These are phyloP conservation scores for Daldinia loculata DNA, from an alignment of 495 filamentous ascomycete genomes.

Conservation along the genomic window DNA sequence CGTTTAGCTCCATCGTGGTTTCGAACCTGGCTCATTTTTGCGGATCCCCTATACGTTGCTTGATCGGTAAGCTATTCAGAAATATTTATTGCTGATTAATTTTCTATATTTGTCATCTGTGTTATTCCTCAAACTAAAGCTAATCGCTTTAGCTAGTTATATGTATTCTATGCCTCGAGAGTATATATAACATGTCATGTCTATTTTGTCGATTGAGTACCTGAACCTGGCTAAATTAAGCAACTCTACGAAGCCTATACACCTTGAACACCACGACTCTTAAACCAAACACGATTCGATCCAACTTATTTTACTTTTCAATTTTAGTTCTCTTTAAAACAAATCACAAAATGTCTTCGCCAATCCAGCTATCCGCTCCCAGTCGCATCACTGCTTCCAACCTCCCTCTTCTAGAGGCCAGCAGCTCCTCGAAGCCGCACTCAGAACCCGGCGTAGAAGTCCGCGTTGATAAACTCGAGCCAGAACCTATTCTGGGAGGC, in stretches of 20 bases:
- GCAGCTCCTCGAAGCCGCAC: conserved; percentile 20
- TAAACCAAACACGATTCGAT: neutral
- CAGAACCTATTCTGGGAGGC: conserved; percentile 35
- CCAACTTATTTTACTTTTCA: neutral
- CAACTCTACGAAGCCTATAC: neutral
- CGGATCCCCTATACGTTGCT: conserved; percentile 2
- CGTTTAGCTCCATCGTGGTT: neutral
- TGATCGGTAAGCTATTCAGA: conserved; percentile 14
- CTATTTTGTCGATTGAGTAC: neutral
- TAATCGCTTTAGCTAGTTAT: conserved; percentile 4
- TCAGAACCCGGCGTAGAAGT: conserved; percentile 36
- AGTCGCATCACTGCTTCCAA: conserved; percentile 42
- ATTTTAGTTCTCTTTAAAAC: neutral
- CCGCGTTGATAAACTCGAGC: conserved; percentile 34
- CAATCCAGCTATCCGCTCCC: conserved; percentile 28
- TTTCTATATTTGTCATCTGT: conserved; percentile 36
- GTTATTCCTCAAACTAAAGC: conserved; percentile 12
- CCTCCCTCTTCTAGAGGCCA: conserved; percentile 22
- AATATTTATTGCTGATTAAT: conserved; percentile 21
- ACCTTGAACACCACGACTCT: neutral
- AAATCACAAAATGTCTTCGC: conserved; percentile 12
- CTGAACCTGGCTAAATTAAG: neutral
- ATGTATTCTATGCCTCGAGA: neutral
- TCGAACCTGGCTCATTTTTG: conserved; percentile 1
- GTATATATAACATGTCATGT: neutral